A percentile compares a stretch with the other conserved stretches of the same genome.
These are phyloP conservation scores for Adiantum capillusveneris DNA, from an alignment of 75 land plant species.

Conservation along the genomic window DNA sequence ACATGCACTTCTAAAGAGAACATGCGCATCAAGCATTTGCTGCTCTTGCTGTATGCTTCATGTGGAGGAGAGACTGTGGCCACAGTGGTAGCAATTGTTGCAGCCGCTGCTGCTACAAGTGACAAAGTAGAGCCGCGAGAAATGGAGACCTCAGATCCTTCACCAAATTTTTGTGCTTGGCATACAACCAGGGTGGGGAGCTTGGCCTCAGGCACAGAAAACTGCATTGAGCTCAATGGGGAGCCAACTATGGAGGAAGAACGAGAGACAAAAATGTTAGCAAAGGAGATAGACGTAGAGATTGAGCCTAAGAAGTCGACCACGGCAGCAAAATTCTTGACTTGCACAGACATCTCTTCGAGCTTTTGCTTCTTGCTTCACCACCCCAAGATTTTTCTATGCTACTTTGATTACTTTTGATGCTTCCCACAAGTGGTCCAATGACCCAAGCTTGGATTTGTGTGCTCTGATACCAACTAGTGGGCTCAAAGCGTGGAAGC, in stretches of 20 bases:
- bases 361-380: too few relatives aligned
- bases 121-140: conserved; percentile 51
- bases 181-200: conserved; percentile 5
- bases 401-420: too few relatives aligned
- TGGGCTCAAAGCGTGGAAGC: too few relatives aligned
- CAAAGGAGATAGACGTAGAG: background rate
- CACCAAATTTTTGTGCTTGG: conserved; percentile 36
- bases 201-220: background rate
- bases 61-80: conserved; percentile 67
- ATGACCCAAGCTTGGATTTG: too few relatives aligned
- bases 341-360: too few relatives aligned
- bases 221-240: background rate
- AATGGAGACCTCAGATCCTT: conserved; percentile 8
- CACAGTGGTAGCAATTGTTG: conserved; percentile 35
- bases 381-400: too few relatives aligned
- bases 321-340: too few relatives aligned
- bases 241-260: background rate
- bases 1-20: too few relatives aligned
- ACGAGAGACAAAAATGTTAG: background rate
- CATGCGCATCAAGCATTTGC: too few relatives aligned
- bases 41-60: conserved; percentile 90
- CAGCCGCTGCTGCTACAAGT: conserved; percentile 42
- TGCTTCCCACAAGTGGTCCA: too few relatives aligned
- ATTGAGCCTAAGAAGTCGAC: conserved; percentile 1
- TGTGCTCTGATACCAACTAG: too few relatives aligned